Base-by-base conservation (phyloP, 257 asterid species). In the Petunia axillaris region DNA sequence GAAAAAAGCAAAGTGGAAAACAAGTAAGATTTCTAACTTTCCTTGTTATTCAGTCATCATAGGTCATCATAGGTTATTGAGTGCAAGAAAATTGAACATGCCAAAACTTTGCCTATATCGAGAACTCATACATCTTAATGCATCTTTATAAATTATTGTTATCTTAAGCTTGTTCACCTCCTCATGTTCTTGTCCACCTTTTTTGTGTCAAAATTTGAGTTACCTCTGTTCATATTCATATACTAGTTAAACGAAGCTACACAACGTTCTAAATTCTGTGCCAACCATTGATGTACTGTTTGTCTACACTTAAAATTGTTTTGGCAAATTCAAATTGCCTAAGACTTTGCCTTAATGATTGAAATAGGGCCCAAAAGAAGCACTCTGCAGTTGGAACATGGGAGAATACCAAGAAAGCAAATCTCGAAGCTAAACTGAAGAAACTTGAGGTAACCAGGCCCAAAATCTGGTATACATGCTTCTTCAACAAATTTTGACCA, bases 321-420 rank as follows among this genome's bases (percentile, higher is more conserved):
- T 50, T 6, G 13, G 14, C 6, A 38, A 54, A 62, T 35, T 36
- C 41, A 59, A 25, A 57, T 77, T 9, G 25, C 39, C 52, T 0
- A 77, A 77, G 58, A 54, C 46, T 43, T 79, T 80, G 64, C 6
- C 4, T 52, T 37, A 55, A 14, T 81, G 48, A 76, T 39, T 77
- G 81, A 13, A 25, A 46, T 81, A 93, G 98, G 89, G 94, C 97
- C 11, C 89, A 92, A 46, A 93, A 92, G 91, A 89, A 89, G 86
- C 76, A 91, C 36, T 79, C 93, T 2, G 94, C 90, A 5, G 90
- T 93, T 67, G 5, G 81, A n/a, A 76, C 97, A 38, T 93, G 97
- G 98, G 98, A 93, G 70, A 93, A 92, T 86, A 89, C 84, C 84
- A 89, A 91, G 89, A 91, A 83, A 85, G 98, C 97, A 40, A 75